These are phyloP conservation scores for Tilletiopsis washingtonensis DNA, from an alignment of 1,284 basidiomycete species.

Conservation along the genomic window DNA sequence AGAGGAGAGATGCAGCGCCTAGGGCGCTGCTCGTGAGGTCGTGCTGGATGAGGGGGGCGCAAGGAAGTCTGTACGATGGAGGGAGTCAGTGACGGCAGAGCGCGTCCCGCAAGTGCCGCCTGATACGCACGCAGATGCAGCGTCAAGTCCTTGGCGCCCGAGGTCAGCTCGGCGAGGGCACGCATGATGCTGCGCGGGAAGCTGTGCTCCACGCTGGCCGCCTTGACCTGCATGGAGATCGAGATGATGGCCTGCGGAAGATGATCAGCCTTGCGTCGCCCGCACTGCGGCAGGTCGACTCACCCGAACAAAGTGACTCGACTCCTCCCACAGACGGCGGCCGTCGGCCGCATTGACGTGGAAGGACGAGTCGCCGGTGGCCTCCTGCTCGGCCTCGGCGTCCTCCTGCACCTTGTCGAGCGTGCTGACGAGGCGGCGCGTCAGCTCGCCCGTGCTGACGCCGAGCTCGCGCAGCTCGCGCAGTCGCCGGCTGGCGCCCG, in stretches of 20 bases:
- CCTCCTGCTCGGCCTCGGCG: conserved; percentile 1
- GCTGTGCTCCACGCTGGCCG: conserved; percentile 20
- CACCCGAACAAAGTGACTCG: conserved; percentile 29
- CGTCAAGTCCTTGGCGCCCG: conserved; percentile 28
- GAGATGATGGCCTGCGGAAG: conserved; percentile 19
- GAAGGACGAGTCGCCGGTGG: not conserved
- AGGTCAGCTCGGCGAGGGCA: conserved; percentile 32
- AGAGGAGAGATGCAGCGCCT: too few relatives aligned
- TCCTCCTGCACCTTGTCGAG: conserved; percentile 12
- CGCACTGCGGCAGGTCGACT: too few relatives aligned
- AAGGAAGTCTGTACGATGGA: too few relatives aligned
- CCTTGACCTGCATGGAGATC: conserved; percentile 33
- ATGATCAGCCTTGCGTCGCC: not conserved
- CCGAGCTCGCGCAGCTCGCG: not conserved
- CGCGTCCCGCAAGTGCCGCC: too few relatives aligned
- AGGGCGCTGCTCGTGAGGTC: too few relatives aligned
- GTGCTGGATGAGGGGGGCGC: too few relatives aligned
- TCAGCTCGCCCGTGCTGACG: conserved; percentile 2
- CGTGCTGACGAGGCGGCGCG: conserved; percentile 1
- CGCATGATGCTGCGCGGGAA: conserved; percentile 20
- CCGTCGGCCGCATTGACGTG: not conserved
- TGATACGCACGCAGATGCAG: conserved; percentile 36
- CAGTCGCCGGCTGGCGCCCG: conserved; percentile 7
- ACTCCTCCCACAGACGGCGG: conserved; percentile 24
- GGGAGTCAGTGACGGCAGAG: too few relatives aligned